A percentile compares a stretch with the other conserved stretches of the same genome.
Evolutionary conservation across 352 stramenopile species (phyloP).

Genomic region (Phytophthora pistaciae): DNA sequence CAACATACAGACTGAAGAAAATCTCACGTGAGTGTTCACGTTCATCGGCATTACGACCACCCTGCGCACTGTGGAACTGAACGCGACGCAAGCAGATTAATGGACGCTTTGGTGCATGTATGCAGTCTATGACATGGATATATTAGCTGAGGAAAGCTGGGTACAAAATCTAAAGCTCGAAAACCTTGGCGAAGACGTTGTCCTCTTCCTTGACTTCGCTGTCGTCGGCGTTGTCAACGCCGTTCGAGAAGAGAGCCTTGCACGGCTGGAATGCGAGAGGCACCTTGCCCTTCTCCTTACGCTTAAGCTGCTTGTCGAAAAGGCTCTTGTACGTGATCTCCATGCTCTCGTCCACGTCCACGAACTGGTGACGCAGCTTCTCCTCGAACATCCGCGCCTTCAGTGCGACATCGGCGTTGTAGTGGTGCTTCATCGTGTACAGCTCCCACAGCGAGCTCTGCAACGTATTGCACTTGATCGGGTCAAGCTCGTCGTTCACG

Average conservation of each 20-base stretch:
- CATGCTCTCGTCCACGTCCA: constrained; percentile 77
- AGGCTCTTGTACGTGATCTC: constrained; percentile 86
- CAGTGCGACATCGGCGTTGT: constrained; percentile 93
- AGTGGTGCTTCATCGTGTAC: constrained; percentile 94
- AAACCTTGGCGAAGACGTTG: constrained; percentile 73
- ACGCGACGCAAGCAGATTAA: not conserved
- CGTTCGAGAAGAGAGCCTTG: constrained; percentile 59
- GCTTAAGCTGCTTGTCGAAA: constrained; percentile 86
- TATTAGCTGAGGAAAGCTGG: constrained; percentile 39
- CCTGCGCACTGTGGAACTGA: not conserved
- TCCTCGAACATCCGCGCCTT: constrained; percentile 94
- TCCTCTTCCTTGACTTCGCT: constrained; percentile 33
- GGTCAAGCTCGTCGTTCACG: constrained; percentile 73
- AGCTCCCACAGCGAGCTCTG: constrained; percentile 97
- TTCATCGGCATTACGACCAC: not conserved
- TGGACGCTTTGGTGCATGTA: constrained; percentile 2
- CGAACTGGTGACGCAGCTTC: constrained; percentile 80
- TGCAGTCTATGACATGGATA: constrained; percentile 42
- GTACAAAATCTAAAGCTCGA: constrained; percentile 64
- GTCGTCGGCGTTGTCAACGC: constrained; percentile 15
- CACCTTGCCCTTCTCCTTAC: constrained; percentile 82
- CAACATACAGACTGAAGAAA: constrained; percentile 2
- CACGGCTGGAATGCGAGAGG: constrained; percentile 76
- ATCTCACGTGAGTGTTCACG: not conserved
- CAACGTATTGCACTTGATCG: constrained; percentile 80